These are phyloP conservation scores for Mycena indigotica DNA, from an alignment of 768 basidiomycete species.

Conservation along the genomic window DNA sequence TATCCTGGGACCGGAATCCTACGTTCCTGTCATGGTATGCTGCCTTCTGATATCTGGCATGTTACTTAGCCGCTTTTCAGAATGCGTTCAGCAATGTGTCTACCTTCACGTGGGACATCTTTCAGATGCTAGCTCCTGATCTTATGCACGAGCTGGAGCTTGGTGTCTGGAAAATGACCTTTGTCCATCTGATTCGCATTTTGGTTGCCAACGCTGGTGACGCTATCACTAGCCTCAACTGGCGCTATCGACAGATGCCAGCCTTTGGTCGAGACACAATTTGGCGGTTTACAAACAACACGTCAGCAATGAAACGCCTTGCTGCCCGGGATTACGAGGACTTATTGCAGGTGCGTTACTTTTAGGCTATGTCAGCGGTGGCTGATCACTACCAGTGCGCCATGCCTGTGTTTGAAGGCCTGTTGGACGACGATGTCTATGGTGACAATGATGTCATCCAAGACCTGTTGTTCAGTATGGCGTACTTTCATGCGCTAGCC, in stretches of 20 bases:
- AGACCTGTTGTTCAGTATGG: conserved; percentile 17
- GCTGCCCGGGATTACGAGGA: conserved; percentile 40
- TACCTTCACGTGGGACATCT: conserved; percentile 21
- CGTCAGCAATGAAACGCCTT: conserved; percentile 31
- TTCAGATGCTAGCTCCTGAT: conserved; percentile 26
- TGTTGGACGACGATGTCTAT: conserved; percentile 26
- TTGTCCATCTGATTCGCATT: conserved; percentile 32
- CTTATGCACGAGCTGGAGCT: conserved; percentile 35
- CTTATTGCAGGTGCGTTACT: conserved; percentile 24
- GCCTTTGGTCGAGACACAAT: conserved; percentile 9
- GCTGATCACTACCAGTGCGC: conserved; percentile 24
- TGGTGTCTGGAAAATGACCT: conserved; percentile 32
- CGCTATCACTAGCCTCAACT: not conserved
- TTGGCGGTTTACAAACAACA: conserved; percentile 30
- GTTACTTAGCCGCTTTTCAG: conserved; percentile 9
- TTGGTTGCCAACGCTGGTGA: conserved; percentile 15
- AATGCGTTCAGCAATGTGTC: conserved; percentile 23
- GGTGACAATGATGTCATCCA: conserved; percentile 7
- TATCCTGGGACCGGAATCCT: conserved; percentile 19
- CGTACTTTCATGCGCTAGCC: conserved; percentile 13
- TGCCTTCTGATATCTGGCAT: not conserved
- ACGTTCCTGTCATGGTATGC: conserved; percentile 25
- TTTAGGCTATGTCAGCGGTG: not conserved
- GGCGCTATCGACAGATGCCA: not conserved
- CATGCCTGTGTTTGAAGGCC: conserved; percentile 38